Percentiles rank a stretch among this genome's conserved stretches.
phyloP scores from a whole-genome alignment of 345 rosid genomes.

The Isatis tinctoria region DNA sequence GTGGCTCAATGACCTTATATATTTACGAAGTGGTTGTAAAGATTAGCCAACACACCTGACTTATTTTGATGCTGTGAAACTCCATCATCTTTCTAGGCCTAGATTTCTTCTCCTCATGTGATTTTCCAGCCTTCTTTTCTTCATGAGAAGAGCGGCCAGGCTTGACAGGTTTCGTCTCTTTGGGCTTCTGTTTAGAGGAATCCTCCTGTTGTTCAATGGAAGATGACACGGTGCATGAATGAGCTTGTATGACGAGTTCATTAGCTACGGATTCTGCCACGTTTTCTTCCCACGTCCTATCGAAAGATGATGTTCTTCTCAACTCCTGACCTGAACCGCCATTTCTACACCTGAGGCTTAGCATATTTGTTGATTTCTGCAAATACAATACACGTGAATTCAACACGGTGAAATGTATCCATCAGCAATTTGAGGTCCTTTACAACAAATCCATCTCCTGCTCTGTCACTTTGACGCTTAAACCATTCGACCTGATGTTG shows the following conservation, averaged over 20 bases:
- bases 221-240: too few relatives aligned
- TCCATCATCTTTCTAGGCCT: slow-evolving; percentile 89
- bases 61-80: slow-evolving; percentile 86
- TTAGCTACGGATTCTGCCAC: too few relatives aligned
- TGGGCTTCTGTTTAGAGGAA: too few relatives aligned
- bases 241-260: too few relatives aligned
- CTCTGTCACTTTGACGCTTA: slow-evolving; percentile 87
- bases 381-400: too few relatives aligned
- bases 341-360: slow-evolving; percentile 37
- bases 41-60: slow-evolving; percentile 60
- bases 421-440: too few relatives aligned
- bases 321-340: slow-evolving; percentile 54
- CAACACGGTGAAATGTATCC: too few relatives aligned
- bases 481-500: slow-evolving; percentile 61
- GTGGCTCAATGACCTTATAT: slow-evolving; percentile 66
- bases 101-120: slow-evolving; percentile 80
- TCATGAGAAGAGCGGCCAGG: slow-evolving; percentile 81
- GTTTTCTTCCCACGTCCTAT: too few relatives aligned
- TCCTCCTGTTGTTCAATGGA: too few relatives aligned
- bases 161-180: slow-evolving; percentile 62
- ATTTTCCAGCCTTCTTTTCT: slow-evolving; percentile 81
- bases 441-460: slow-evolving; percentile 97
- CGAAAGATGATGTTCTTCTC: slow-evolving; percentile 89
- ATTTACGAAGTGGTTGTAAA: background rate
- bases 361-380: slow-evolving; percentile 54